phyloP scores from a whole-genome alignment of 2,329 filamentous ascomycete species.

The Byssochlamys sp. region DNA sequence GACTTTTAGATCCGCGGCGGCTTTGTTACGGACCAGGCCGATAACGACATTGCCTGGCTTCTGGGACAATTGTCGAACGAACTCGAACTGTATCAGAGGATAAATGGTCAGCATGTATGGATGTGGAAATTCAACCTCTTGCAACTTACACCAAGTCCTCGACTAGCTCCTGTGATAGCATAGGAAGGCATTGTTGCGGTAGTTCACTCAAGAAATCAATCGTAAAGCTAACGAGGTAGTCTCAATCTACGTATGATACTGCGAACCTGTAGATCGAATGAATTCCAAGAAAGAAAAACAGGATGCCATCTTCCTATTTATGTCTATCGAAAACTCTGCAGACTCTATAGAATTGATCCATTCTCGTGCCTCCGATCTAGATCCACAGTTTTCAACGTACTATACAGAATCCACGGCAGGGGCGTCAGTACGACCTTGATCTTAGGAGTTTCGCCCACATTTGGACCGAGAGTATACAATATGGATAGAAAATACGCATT shows the following conservation, averaged over 20 bases:
- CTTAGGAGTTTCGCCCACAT: not conserved
- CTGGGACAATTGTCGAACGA: conserved; percentile 39
- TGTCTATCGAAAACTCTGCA: not conserved
- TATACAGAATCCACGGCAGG: not conserved
- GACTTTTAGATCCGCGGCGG: conserved; percentile 36
- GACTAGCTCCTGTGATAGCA: conserved; percentile 16
- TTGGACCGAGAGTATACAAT: not conserved
- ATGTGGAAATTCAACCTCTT: not conserved
- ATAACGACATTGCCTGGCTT: conserved; percentile 38
- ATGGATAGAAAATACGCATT: not conserved
- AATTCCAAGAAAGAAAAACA: not conserved
- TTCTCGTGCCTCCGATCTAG: not conserved
- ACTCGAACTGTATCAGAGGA: conserved; percentile 37
- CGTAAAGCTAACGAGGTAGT: not conserved
- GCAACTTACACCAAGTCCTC: conserved; percentile 13
- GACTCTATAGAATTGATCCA: not conserved
- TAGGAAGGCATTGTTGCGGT: conserved; percentile 12
- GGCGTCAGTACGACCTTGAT: not conserved
- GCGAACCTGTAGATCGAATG: not conserved
- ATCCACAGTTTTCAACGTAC: not conserved
- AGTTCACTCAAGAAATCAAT: not conserved
- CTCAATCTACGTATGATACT: not conserved
- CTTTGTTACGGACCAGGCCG: conserved; percentile 42
- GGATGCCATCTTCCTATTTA: not conserved
- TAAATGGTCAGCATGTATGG: not conserved